phyloP scores from a whole-genome alignment of 179 eudicot genomes.

The Silene noctiflora region DNA sequence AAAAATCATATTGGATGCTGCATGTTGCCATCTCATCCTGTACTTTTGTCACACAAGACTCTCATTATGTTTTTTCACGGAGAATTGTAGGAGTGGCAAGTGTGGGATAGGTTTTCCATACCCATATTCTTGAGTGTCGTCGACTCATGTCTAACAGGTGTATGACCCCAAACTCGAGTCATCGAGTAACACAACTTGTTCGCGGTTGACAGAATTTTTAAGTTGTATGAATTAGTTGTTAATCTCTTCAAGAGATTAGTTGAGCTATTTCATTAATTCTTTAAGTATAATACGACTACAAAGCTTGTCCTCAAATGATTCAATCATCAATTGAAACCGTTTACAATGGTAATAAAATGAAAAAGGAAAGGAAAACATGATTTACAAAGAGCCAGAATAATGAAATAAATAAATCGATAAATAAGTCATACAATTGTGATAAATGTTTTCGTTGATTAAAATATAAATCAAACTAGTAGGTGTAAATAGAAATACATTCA shows the following conservation, averaged over 20 bases:
- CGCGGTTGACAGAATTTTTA: no score
- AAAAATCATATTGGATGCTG: neutral
- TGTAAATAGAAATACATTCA: neutral
- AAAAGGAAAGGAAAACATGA: neutral
- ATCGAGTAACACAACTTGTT: no score
- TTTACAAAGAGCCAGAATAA: neutral
- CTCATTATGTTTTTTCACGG: neutral
- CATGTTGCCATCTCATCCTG: neutral
- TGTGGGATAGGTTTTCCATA: neutral
- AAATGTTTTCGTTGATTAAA: neutral
- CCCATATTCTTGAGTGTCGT: neutral
- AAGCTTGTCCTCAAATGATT: neutral
- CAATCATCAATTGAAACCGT: neutral
- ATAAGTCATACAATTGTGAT: neutral
- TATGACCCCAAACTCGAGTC: no score
- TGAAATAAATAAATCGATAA: neutral
- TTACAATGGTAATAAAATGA: neutral
- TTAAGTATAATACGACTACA: neutral
- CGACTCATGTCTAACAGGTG: no score
- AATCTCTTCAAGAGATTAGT: neutral
- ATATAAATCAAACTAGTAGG: neutral
- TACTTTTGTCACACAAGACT: neutral
- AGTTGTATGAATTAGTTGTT: neutral
- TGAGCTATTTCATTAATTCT: neutral
- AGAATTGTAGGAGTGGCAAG: neutral